These are phyloP conservation scores for Spizellomyces sp. DNA, from an alignment of 192 early-diverging fungal species.

Conservation along the genomic window DNA sequence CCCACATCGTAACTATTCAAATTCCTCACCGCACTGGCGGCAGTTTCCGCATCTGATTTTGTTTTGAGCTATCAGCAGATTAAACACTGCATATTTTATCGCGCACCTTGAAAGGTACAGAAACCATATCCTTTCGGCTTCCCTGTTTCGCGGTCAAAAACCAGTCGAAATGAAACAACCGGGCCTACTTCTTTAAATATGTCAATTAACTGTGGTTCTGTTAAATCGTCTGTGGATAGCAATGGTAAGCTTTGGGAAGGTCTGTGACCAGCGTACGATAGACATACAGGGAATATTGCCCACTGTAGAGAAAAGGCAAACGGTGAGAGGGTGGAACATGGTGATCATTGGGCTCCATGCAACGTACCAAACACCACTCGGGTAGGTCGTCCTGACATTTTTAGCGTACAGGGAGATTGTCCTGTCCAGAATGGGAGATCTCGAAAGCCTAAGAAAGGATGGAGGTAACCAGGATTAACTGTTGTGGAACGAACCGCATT, in stretches of 20 bases:
- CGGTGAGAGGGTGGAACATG: background rate
- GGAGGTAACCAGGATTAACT: too few species aligned
- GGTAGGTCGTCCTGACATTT: conserved; percentile 21
- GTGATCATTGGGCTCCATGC: background rate
- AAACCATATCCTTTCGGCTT: conserved; percentile 95
- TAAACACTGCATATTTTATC: background rate
- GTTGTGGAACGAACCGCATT: too few species aligned
- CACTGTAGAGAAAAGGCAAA: conserved; percentile 21
- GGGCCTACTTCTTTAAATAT: conserved; percentile 94
- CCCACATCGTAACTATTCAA: conserved; percentile 89
- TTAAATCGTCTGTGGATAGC: conserved; percentile 64
- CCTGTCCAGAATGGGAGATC: background rate
- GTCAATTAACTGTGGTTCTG: conserved; percentile 90
- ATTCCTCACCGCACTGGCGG: conserved; percentile 91
- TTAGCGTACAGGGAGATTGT: background rate
- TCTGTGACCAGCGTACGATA: too few species aligned
- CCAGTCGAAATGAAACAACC: conserved; percentile 62
- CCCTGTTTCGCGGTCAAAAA: conserved; percentile 88
- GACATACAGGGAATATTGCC: conserved; percentile 50
- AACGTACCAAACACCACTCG: conserved; percentile 43
- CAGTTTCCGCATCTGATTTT: conserved; percentile 79
- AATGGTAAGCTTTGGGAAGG: background rate
- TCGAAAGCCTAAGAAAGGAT: background rate
- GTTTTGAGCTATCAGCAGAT: background rate
- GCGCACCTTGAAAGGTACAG: conserved; percentile 79